Base-by-base conservation (phyloP, 371 early-diverging fungal genomes). In the Mucor irregularis region DNA sequence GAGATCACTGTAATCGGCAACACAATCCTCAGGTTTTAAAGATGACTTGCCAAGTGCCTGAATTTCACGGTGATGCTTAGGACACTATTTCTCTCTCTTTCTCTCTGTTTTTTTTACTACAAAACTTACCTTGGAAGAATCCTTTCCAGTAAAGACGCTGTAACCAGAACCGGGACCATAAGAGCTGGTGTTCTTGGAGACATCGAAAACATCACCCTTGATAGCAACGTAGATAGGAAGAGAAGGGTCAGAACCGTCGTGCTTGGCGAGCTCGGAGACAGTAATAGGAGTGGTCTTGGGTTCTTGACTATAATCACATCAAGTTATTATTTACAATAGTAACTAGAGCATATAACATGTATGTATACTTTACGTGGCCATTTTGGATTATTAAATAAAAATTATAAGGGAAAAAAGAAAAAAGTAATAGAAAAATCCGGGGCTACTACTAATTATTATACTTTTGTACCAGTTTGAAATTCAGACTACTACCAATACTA, bases 181-280 rank as follows among this genome's bases (percentile, higher is more conserved):
- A 50, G 85, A 74, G 30, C 74, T 73, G 22, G 70, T 74, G 55
- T 88, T 90, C 39, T 70, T 66, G 1, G 85, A 69, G 5, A 94
- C 94, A 63, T 94, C 93, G 61, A 88, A 94, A 4, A 94, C 81
- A 44, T 76, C 81, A 8, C 93, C 92, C 53, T 89, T 90, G 62
- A 94, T 84, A 28, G 89, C 92, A 14, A 94, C 82, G 64, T 91
- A 94, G 56, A 93, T 86, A 16, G 90, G 86, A 60, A 74, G 66
- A 22, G 65, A 67, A 9, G 82, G 79, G 53, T 90, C 84, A 9
- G 73, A 58, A 42, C 93, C 93, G 62, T 92, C 85, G 56, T 83
- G 83, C 61, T 84, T 71, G 11, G 78, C 76, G 5, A 94, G 83
- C 58, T 91, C 87, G 19, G 76, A 83, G 3, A 76, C 58, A 4